Evolutionary conservation across 257 asterid genomes (phyloP).

Genomic region (Scutellaria barbata): DNA sequence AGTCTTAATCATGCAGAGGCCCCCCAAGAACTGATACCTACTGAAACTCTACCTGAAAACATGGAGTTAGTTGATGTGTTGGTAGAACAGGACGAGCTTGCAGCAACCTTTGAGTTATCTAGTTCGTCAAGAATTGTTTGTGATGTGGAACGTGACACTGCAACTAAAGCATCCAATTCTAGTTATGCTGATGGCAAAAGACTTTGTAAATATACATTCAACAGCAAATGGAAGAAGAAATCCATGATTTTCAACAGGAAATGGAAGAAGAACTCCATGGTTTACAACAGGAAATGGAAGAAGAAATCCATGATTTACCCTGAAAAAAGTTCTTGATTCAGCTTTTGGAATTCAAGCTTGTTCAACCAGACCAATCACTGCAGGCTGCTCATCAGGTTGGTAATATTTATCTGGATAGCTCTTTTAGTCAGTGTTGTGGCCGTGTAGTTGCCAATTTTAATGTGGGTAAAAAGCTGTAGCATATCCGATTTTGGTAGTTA

Average conservation of each 20-base stretch:
- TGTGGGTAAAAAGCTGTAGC: no score
- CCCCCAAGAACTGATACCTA: constrained; percentile 14
- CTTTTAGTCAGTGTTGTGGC: no score
- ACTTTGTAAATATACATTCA: constrained; percentile 41
- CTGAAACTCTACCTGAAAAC: constrained; percentile 32
- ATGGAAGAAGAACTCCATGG: constrained; percentile 43
- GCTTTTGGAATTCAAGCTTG: constrained; percentile 23
- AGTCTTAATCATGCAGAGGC: constrained; percentile 23
- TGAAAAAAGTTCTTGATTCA: constrained; percentile 37
- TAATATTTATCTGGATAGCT: no score
- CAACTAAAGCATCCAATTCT: constrained; percentile 32
- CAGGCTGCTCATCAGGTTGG: no score
- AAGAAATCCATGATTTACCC: constrained; percentile 40
- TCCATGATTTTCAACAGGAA: constrained; percentile 49
- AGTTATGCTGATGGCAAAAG: constrained; percentile 29
- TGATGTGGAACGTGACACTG: constrained; percentile 30
- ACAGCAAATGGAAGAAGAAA: constrained; percentile 56
- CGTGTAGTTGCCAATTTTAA: no score
- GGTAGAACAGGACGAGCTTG: constrained; percentile 44
- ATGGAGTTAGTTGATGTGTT: constrained; percentile 43
- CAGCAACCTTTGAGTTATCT: constrained; percentile 36
- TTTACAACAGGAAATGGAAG: constrained; percentile 56
- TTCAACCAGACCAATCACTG: constrained; percentile 26
- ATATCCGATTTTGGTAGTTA: no score
- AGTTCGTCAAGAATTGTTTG: constrained; percentile 38